Base-by-base conservation (phyloP, 208 protist genomes). In the Leishmania amazonensis region DNA sequence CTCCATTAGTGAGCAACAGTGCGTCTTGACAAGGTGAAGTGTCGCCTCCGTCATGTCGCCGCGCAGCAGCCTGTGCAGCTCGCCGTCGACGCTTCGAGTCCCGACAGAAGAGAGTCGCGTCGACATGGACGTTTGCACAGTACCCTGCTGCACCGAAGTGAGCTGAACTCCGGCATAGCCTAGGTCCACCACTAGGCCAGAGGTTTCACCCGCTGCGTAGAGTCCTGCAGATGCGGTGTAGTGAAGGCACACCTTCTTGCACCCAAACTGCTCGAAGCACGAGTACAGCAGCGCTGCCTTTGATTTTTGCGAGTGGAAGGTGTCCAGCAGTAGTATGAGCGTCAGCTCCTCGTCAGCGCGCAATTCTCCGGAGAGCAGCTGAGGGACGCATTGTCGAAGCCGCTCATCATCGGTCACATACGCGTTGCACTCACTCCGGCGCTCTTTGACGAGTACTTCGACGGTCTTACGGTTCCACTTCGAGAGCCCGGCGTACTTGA, bases 181-280 rank as follows among this genome's bases (percentile, higher is more conserved):
- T 28, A 96, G 53, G 78, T 97, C 94, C 1, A 96, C 85, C 58
- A 80, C 76, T 17, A 96, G 81, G 3, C 94, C 94, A 17, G 91
- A 93, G 24, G 87, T 94, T 58, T 91, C 86, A 11, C 91, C 94
- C 1, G 83, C 87, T 28, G 90, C 88, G 84, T 93, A 96, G 15
- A 96, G 90, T 8, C 90, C 87, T 0, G 90, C 79, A 42, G 87
- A 85, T 15, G 91, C 85, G 4, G 87, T 79, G 83, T 92, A 93
- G 54, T 86, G 81, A 17, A 96, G 38, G 57, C 82, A 89, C 21
- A 93, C 89, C 21, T 80, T 58, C 71, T 92, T 90, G 40, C 89
- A 90, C 7, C 87, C 91, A 28, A 94, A 73, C 9, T 86, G 72
- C 80, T 97, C 94, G 72, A 97, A 95, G 47, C 84, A 87, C 17